A percentile compares a stretch with the other conserved stretches of the same genome.
Conservation (phyloP, 371 early-diverging fungal genomes). For the Mucor circinelloides region DNA sequence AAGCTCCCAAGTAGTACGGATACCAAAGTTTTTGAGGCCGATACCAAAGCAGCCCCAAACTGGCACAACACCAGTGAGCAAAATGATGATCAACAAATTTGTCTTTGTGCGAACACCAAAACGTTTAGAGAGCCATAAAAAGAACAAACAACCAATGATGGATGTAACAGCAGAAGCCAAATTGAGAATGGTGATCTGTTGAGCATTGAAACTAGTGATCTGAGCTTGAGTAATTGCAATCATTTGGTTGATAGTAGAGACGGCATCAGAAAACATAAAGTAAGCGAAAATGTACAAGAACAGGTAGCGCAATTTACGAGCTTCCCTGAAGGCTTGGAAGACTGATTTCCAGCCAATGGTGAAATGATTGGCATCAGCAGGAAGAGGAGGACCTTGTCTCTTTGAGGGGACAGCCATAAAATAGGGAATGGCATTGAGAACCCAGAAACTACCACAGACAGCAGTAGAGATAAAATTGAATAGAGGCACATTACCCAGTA, state of each 20-base stretch:
- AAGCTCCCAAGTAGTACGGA: slow-evolving; percentile 52
- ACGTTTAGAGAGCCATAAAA: slow-evolving; percentile 38
- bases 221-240: slow-evolving; percentile 44
- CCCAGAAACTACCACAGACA: slow-evolving; percentile 51
- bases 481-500: slow-evolving; percentile 45
- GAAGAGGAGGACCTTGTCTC: slow-evolving; percentile 44
- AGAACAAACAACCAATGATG: slow-evolving; percentile 51
- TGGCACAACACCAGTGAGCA: slow-evolving; percentile 35
- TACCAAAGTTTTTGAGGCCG: slow-evolving; percentile 41
- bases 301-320: slow-evolving; percentile 48
- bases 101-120: slow-evolving; percentile 47
- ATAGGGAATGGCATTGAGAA: slow-evolving; percentile 48
- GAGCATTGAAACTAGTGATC: slow-evolving; percentile 42
- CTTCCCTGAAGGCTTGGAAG: slow-evolving; percentile 38
- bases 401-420: slow-evolving; percentile 42
- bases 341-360: slow-evolving; percentile 55
- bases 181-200: slow-evolving; percentile 43
- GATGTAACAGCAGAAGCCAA: slow-evolving; percentile 49
- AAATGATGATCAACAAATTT: slow-evolving; percentile 39
- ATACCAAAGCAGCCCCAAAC: slow-evolving; percentile 57
- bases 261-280: slow-evolving; percentile 63
- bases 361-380: slow-evolving; percentile 31
- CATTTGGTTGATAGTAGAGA: slow-evolving; percentile 55
- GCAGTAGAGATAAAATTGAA: slow-evolving; percentile 49
- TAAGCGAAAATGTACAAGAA: slow-evolving; percentile 60